These are phyloP conservation scores for Ricinus communis DNA, from an alignment of 345 rosid genomes.

Conservation along the genomic window DNA sequence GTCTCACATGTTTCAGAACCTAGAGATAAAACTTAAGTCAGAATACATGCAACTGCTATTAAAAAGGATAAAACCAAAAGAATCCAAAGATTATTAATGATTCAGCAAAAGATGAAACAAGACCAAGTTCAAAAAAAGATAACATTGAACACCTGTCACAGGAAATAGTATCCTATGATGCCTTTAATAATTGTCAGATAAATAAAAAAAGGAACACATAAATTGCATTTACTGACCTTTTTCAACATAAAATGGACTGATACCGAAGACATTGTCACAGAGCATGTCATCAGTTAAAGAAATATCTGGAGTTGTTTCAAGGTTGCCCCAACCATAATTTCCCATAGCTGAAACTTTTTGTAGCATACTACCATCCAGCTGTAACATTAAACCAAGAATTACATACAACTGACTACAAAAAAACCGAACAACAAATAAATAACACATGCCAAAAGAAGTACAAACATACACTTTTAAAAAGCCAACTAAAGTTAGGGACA, in stretches of 20 bases:
- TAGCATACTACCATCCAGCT: slow-evolving; percentile 40
- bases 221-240: slow-evolving; percentile 46
- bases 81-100: background rate
- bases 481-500: background rate
- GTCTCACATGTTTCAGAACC: slow-evolving; percentile 49
- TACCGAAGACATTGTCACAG: slow-evolving; percentile 55
- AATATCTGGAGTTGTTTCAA: slow-evolving; percentile 31
- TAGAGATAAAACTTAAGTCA: slow-evolving; percentile 22
- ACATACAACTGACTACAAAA: background rate
- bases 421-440: no score
- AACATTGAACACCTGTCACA: background rate
- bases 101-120: background rate
- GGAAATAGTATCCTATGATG: no score
- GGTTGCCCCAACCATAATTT: slow-evolving; percentile 83
- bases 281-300: slow-evolving; percentile 43
- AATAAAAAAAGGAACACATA: background rate
- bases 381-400: slow-evolving; percentile 19
- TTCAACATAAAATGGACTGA: slow-evolving; percentile 72
- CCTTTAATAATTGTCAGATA: background rate
- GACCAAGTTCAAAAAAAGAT: background rate
- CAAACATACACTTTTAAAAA: background rate
- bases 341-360: slow-evolving; percentile 53
- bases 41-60: background rate
- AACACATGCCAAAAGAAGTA: background rate
- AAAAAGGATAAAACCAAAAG: background rate